Evolutionary conservation across 768 basidiomycete genomes (phyloP), one percentile per base, ranked within the genome.

Genomic region (Macrolepiota fuliginosa): DNA sequence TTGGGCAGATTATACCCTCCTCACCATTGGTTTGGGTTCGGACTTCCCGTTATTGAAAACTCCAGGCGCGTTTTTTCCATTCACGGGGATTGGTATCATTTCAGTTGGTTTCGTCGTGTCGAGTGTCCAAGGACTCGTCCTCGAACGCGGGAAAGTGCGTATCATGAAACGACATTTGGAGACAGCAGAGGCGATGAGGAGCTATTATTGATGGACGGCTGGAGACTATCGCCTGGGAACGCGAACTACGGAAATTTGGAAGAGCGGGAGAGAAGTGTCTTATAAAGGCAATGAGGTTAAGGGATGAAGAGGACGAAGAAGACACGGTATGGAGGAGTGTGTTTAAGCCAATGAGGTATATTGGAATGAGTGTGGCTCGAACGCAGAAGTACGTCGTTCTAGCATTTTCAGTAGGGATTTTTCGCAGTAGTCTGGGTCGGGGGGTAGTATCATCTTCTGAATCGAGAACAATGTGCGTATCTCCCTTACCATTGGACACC

Each of bases 1-100:
- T 62, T 79, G 76, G 77, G 76, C 75, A 1, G 75, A 78, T 57
- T 79, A 79, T 59, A 77, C 78, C 1, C 68, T 79, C 13, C 65
- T 79, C 36, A 79, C 77, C 0, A 74, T 79, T 47, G 77, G 78
- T 0, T 67, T 79, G 4, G 78, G 77, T 3, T 68, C 74, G 2
- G 77, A 79, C 62, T 78, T 78, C 54, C 74, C 75, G n/a, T n/a
- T n/a, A n/a, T n/a, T n/a, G n/a, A n/a, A n/a, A n/a, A n/a, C n/a
- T n/a, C n/a, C n/a, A n/a, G n/a, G n/a, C n/a, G n/a, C n/a, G n/a
- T n/a, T 79, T 19, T 74, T 80, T 1, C 79, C 78, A 0, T 78
- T 75, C 39, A 70, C 75, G 0, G 75, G 74, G 0, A 62, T 73
- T 25, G 79, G 79, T 0, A 74, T 78, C 42, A 72, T 68, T 10